Evolutionary conservation across 257 asterid species (phyloP), one percentile per base, ranked within the genome.

Genomic region (Agastache rugosa): DNA sequence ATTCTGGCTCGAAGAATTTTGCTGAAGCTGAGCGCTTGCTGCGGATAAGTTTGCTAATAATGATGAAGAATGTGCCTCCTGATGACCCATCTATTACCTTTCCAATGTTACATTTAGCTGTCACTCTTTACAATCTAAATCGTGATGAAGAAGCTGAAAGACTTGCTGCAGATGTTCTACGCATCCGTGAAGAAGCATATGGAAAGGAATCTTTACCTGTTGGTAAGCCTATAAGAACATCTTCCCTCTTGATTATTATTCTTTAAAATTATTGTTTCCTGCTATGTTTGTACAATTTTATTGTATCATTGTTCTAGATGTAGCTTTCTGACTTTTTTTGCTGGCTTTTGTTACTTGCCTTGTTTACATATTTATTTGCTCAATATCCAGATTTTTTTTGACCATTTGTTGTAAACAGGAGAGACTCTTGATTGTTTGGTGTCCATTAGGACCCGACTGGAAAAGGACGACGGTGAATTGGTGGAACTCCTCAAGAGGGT

Each of bases 351-450:
- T 16, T 31, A 5, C 19, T 51, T 71, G 73, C 3, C 1, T 51
- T 34, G 11, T 66, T 78, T 17, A 11, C 11, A 3, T 42, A 10
- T 16, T 62, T 69, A 37, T 34, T 65, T 27, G 4, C 20, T 64
- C 16, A 61, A 0, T 41, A 3, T 47, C 35, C 19, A 16, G 50
- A 5, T 67, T 58, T 45, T 45, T 66, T 37, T 39, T 68, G 70
- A 60, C 58, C 4, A 25, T 65, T 41, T 63, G 25, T 27, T 79
- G 37, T 29, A 7, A 47, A 80, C 91, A 94, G 97, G 97, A 37
- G 99, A 92, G 88, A 96, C 97, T 73, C 96, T 92, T 53, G 99
- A 94, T 80, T 94, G 99, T 79, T 79, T 94, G 85, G 96, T 90
- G 75, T 89, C 95, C 66, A 86, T 92, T 80, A 91, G 83, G 69